These are phyloP conservation scores for Trametes cinnabarina DNA, from an alignment of 768 basidiomycete species.

Conservation along the genomic window DNA sequence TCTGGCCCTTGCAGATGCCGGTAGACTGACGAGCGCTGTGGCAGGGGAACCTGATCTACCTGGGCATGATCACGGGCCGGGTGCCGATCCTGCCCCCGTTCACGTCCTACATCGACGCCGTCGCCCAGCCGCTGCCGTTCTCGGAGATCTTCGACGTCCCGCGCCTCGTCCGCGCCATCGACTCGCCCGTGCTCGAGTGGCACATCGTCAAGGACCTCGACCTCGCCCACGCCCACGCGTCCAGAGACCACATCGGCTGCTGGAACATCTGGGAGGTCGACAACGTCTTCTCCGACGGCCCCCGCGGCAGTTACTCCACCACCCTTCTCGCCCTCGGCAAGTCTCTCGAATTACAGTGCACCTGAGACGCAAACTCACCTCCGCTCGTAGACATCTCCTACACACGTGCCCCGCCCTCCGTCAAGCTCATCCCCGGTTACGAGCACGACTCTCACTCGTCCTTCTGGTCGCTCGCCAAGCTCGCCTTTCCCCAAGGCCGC, in stretches of 20 bases:
- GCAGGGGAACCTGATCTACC: constrained; percentile 38
- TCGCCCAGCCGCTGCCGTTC: constrained; percentile 31
- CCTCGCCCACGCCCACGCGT: constrained; percentile 3
- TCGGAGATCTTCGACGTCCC: constrained; percentile 41
- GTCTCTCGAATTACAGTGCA: background rate
- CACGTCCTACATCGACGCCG: constrained; percentile 32
- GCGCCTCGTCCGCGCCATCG: constrained; percentile 24
- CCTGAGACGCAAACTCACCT: background rate
- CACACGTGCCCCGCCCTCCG: constrained; percentile 29
- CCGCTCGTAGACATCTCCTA: constrained; percentile 31
- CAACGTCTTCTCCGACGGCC: constrained; percentile 14
- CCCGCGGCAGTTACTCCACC: constrained; percentile 25
- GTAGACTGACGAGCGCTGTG: background rate
- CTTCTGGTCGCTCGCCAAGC: constrained; percentile 31
- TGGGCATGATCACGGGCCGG: constrained; percentile 35
- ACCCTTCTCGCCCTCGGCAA: constrained; percentile 27
- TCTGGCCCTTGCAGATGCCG: no score
- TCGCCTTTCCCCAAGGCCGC: constrained; percentile 30
- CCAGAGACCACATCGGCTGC: constrained; percentile 37
- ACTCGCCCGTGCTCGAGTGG: constrained; percentile 39
- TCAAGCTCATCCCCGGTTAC: constrained; percentile 29
- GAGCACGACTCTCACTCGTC: constrained; percentile 30
- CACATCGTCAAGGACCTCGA: constrained; percentile 35
- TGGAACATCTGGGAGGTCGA: constrained; percentile 38
- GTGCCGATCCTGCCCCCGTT: constrained; percentile 40